Evolutionary conservation across 352 stramenopile species (phyloP), one percentile per base, ranked within the genome.

Genomic region (Phytophthora megakarya): DNA sequence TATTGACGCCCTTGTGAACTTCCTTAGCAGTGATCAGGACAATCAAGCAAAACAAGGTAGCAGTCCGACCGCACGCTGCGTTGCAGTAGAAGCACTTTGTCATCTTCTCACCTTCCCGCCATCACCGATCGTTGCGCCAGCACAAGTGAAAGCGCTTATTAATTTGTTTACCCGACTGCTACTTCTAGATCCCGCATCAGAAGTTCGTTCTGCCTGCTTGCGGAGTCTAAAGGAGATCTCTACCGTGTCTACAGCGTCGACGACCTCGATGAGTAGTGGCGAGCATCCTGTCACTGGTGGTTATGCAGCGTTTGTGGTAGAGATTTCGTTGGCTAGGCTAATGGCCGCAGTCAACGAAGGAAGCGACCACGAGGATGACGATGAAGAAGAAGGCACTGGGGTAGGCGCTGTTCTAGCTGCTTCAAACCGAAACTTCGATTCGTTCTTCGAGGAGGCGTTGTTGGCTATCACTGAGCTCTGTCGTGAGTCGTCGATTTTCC

Each of bases 51-150:
- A 61, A 10, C 63, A 53, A 9, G 65, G 51, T 15, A 72, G 65
- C 8, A 80, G 75, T 8, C 56, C 78, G 12, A 88, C 76, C 15
- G 78, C 86, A 22, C 84, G 87, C 38, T 84, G 77, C 23, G 63
- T 91, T 9, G 77, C 86, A 18, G 77, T 94, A 47, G 67, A 90
- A 49, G 75, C 80, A 8, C 70, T 96, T 21, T 81, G 78, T 44
- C 84, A 93, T 30, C 66, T 96, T 42, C 72, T 94, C 42, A 90
- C 84, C 35, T 93, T 83, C 48, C 87, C 87, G 15, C 86, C 87
- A 40, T 93, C 87, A 9, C 84, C 87, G 1, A 84, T 96, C 35
- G 75, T 96, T 44, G 77, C 82, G 11, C 62, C 72, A 1, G 58
- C 56, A 5, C 76, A 92, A 26, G 80, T 94, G 12, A 83, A 92